Evolutionary conservation across 2,329 filamentous ascomycete species (phyloP), one percentile per base, ranked within the genome.

Genomic region (Botrytis aclada): DNA sequence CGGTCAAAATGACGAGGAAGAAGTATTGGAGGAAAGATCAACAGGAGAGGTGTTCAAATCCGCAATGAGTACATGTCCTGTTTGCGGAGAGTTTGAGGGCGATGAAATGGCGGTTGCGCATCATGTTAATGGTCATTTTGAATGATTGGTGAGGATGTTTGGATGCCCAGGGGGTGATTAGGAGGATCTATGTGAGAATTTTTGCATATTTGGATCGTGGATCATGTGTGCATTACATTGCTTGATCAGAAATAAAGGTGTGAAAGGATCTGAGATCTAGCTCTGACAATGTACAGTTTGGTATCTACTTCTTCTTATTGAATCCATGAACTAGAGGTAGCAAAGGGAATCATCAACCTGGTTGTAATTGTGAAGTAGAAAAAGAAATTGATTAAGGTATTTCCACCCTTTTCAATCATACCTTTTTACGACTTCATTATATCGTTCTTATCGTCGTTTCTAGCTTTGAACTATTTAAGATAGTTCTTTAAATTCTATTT

Each of bases 31-130:
- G 43, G 29, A 8, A 29, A 37, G 16, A 43, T 8, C 25, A 37
- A 32, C 34, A 56, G 39, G 32, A 16, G 45, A 63, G 6, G n/a
- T 32, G 6, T 60, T 65, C n/a, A 63, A 14, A 34, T 67, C 71
- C 0, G 20, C 39, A 6, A 43, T 56, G 64, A 66, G 60, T 41
- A 43, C 60, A 5, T 80, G 79, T 72, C 79, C 78, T 9, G 78
- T 80, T 3, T 80, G 79, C 71, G 78, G 75, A 16, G 74, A 79
- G 16, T 80, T 80, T 45, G 75, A 80, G 39, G 79, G 79, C 4
- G 79, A 80, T 73, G 79, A 78, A 45, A 51, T 71, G 22, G 79
- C 79, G 29, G 75, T 80, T 20, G 75, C 78, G 34, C 77, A 80
- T 74, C 79, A 80, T 72, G 79, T 80, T 16, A 77, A 76, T 71